These are phyloP conservation scores for Fusarium mangiferae DNA, from an alignment of 2,329 filamentous ascomycete genomes.

Conservation along the genomic window DNA sequence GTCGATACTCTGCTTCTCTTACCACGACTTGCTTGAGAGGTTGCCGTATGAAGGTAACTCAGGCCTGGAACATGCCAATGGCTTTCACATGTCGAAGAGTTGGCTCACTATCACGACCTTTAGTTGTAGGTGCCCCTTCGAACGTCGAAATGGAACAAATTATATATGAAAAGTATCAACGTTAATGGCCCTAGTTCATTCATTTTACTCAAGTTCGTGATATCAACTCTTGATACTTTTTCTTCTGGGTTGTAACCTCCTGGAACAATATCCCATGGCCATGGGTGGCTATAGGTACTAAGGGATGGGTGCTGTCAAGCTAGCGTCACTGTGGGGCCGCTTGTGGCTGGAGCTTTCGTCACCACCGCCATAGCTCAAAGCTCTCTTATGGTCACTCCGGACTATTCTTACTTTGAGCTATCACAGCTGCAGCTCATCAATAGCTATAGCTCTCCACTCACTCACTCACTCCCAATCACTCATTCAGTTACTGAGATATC, in stretches of 20 bases:
- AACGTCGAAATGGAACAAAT: neutral
- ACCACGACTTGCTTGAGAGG: neutral
- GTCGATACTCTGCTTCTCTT: neutral
- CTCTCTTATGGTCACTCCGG: neutral
- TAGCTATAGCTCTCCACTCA: neutral
- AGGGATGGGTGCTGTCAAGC: constrained; percentile 9
- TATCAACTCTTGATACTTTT: neutral
- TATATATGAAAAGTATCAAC: neutral
- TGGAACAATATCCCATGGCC: neutral
- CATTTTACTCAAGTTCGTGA: neutral
- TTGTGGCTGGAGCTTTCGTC: constrained; percentile 26
- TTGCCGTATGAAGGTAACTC: neutral
- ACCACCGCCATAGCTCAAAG: neutral
- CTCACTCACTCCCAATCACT: neutral
- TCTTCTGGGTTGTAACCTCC: neutral
- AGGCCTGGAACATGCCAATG: neutral
- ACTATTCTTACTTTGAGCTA: neutral
- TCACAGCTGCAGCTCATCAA: neutral
- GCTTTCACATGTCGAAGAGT: constrained; percentile 13
- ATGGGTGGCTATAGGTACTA: neutral
- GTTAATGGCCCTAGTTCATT: too few species aligned
- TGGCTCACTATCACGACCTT: neutral
- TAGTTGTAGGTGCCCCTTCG: neutral
- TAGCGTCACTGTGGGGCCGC: constrained; percentile 29
- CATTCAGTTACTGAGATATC: neutral